Conservation (phyloP, 352 stramenopile genomes). For the Pythium chondricola region DNA sequence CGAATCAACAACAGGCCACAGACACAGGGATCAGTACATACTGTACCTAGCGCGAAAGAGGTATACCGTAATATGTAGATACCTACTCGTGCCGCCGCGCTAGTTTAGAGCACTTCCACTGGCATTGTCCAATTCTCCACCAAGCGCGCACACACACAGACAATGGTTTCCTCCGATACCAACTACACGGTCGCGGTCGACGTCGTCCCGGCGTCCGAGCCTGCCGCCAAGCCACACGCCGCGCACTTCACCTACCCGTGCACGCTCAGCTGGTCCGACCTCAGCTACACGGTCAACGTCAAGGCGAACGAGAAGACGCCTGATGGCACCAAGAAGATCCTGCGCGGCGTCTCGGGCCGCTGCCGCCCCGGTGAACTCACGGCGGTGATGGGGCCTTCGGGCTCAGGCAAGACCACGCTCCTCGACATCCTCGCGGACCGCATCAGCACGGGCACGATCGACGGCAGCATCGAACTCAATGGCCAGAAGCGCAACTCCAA, state of each 20-base stretch:
- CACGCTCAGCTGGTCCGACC: constrained; percentile 21
- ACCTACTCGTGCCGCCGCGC: too few species aligned
- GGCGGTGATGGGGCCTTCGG: constrained; percentile 31
- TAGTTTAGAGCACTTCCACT: too few species aligned
- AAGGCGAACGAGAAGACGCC: constrained; percentile 1
- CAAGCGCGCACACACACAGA: too few species aligned
- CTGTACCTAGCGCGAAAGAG: too few species aligned
- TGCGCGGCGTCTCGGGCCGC: constrained; percentile 31
- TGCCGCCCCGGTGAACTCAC: constrained; percentile 29
- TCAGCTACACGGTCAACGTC: constrained; percentile 17
- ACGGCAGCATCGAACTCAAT: constrained; percentile 45
- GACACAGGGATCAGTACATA: too few species aligned
- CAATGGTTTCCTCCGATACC: too few species aligned
- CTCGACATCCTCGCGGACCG: constrained; percentile 49
- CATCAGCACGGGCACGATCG: constrained; percentile 35
- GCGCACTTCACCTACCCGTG: constrained; percentile 2
- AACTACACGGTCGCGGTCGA: constrained; percentile 1
- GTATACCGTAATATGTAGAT: too few species aligned
- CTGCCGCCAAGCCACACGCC: not conserved
- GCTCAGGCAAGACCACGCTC: constrained; percentile 32
- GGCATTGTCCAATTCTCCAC: too few species aligned
- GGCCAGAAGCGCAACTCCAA: constrained; percentile 24
- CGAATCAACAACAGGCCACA: too few species aligned
- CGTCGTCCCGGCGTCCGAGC: not conserved
- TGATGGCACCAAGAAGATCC: constrained; percentile 15